These are phyloP conservation scores for Blastomyces parvus DNA, from an alignment of 2,329 filamentous ascomycete genomes.

Conservation along the genomic window DNA sequence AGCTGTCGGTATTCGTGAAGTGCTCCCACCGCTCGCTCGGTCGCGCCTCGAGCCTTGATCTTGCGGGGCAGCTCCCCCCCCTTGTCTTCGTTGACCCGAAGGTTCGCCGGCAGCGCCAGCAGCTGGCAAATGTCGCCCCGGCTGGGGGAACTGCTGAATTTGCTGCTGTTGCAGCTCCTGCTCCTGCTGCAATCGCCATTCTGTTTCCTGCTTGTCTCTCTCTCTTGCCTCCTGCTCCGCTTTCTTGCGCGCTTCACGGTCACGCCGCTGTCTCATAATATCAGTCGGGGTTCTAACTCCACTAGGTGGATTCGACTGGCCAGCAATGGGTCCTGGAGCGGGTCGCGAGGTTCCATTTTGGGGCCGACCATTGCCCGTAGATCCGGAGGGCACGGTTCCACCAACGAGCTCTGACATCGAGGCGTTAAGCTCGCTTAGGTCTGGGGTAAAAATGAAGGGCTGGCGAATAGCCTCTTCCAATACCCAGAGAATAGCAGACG, in stretches of 20 bases:
- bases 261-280: conserved; percentile 80
- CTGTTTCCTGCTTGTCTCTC: conserved; percentile 45
- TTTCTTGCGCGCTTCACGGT: conserved; percentile 61
- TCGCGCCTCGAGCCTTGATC: conserved; percentile 9
- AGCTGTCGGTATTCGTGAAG: conserved; percentile 5
- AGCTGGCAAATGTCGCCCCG: conserved; percentile 32
- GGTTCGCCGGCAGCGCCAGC: conserved; percentile 34
- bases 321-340: conserved; percentile 40
- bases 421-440: conserved; percentile 78
- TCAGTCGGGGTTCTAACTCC: conserved; percentile 76
- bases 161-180: conserved; percentile 49
- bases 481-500: conserved; percentile 82
- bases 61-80: conserved; percentile 8
- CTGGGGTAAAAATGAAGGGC: conserved; percentile 72
- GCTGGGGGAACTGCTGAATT: conserved; percentile 30
- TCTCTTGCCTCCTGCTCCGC: conserved; percentile 56
- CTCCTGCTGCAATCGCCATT: conserved; percentile 36
- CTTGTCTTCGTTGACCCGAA: conserved; percentile 22
- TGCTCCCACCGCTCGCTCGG: not conserved
- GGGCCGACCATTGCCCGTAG: conserved; percentile 44
- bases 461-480: conserved; percentile 82
- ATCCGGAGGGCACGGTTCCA: conserved; percentile 39
- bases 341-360: conserved; percentile 49
- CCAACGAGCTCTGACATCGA: conserved; percentile 79
- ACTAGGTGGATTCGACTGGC: conserved; percentile 40